Evolutionary conservation across 805 yeast species (phyloP), one percentile per base, ranked within the genome.

Genomic region (Candida sanyiensis): DNA sequence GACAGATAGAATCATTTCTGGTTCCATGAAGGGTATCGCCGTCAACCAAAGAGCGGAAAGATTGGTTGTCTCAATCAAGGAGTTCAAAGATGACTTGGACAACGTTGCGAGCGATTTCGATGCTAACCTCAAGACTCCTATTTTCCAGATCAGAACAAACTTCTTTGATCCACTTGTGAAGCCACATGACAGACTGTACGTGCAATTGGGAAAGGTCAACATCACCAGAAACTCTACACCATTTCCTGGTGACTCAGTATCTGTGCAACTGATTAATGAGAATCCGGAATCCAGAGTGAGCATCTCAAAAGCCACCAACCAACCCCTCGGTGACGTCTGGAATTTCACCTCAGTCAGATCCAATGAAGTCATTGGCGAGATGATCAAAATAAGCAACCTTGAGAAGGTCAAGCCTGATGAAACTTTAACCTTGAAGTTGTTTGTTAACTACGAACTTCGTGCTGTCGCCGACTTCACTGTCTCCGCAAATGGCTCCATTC

Each of bases 31-130:
- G 39, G 95, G 95, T 46, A 75, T 85, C 38, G 90, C 89, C 4
- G 72, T 83, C 21, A 83, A 85, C 44, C 88, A 90, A 20, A 70
- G 94, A 57, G 87, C 93, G 4, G 89, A 82, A 50, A 70, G 69
- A 42, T 64, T 87, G 47, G 70, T 75, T 24, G 72, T 84, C 8
- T 70, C 89, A 2, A 74, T 86, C 33, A 85, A 84, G 57, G 95
- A 85, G 56, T 73, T 83, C 51, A 75, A 72, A 54, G 72, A 69
- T 30, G 77, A 73, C 38, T 33, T 49, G 39, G 49, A 37, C 16
- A 52, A 46, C 28, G 58, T 57, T 28, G 55, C 58, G 1, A 45
- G 52, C 15, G 67, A 62, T 29, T 52, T 58, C 22, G 63, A 61
- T 29, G 52, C 62, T 8, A 50, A 66, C 22, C 54, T 63, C 11